Evolutionary conservation across 306 rosid species (phyloP).

Genomic region (Betula pendula): DNA sequence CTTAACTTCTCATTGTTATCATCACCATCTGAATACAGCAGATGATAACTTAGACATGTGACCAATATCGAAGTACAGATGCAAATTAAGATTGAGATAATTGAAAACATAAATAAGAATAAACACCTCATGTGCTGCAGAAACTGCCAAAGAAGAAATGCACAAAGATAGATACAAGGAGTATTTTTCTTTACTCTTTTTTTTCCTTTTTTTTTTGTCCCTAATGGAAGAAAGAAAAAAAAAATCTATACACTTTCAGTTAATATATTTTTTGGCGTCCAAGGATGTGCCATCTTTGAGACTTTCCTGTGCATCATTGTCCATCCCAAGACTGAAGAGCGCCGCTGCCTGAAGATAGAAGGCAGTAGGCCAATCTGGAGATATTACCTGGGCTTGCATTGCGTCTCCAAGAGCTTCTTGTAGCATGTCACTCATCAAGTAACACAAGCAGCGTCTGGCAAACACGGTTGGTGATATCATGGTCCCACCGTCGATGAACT

Average conservation of each 20-base stretch:
- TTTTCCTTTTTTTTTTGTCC: neutral
- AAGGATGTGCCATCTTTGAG: conserved; percentile 81
- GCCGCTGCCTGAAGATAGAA: conserved; percentile 97
- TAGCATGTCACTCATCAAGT: conserved; percentile 82
- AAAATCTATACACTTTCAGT: conserved; percentile 64
- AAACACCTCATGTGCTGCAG: conserved; percentile 26
- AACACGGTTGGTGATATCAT: conserved; percentile 90
- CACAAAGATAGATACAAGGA: conserved; percentile 37
- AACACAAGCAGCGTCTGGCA: conserved; percentile 91
- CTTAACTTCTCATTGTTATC: neutral
- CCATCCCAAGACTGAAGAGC: conserved; percentile 93
- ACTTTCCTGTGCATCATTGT: conserved; percentile 89
- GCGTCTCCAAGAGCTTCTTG: conserved; percentile 99
- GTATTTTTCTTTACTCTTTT: conserved; percentile 16
- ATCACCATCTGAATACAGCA: neutral
- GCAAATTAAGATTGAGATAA: conserved; percentile 4
- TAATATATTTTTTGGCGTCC: conserved; percentile 66
- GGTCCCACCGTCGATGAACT: conserved; percentile 93
- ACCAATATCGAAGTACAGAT: conserved; percentile 2
- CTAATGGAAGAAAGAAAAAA: conserved; percentile 28
- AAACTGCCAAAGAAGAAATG: conserved; percentile 34
- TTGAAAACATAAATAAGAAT: conserved; percentile 13
- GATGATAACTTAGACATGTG: neutral
- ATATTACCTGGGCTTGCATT: conserved; percentile 87
- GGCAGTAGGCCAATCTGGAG: conserved; percentile 84